Conservation (phyloP, 176 grass and related monocot genomes). For the Zea mays region DNA sequence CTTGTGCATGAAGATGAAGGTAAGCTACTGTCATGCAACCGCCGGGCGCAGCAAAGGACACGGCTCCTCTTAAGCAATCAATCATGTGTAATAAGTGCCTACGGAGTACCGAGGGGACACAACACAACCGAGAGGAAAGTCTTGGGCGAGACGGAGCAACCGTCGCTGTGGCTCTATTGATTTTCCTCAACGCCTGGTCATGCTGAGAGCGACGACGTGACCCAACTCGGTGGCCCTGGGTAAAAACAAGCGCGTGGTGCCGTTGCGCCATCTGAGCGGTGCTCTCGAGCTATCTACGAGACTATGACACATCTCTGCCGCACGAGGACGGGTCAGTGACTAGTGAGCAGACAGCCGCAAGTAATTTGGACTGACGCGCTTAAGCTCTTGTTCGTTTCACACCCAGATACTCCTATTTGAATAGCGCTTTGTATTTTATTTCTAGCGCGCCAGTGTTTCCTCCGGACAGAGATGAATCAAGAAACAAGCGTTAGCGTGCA, state of each 20-base stretch:
- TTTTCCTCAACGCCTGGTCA: constrained; percentile 4
- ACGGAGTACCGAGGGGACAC: too few relatives aligned
- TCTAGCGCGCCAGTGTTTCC: not conserved
- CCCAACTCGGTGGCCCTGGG: not conserved
- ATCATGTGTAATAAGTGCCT: not conserved
- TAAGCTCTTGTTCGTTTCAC: constrained; percentile 33
- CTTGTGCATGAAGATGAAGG: not conserved
- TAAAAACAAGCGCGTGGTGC: not conserved
- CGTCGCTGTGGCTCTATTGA: not conserved
- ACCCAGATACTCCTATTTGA: constrained; percentile 36
- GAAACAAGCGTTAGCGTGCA: not conserved
- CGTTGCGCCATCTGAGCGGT: not conserved
- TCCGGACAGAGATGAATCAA: not conserved
- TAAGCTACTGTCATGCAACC: not conserved
- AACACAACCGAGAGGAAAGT: not conserved
- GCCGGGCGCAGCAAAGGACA: not conserved
- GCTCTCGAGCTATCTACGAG: not conserved
- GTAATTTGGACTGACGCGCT: constrained; percentile 7
- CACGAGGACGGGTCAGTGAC: not conserved
- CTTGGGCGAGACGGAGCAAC: not conserved
- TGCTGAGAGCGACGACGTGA: not conserved
- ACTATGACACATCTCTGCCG: not conserved
- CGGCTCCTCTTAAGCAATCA: not conserved
- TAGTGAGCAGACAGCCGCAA: not conserved
- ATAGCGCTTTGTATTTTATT: too few relatives aligned